Percentiles rank a stretch among this genome's conserved stretches.
Evolutionary conservation across 1,284 basidiomycete genomes (phyloP).

Genomic region (Cryptococcus hybrid): DNA sequence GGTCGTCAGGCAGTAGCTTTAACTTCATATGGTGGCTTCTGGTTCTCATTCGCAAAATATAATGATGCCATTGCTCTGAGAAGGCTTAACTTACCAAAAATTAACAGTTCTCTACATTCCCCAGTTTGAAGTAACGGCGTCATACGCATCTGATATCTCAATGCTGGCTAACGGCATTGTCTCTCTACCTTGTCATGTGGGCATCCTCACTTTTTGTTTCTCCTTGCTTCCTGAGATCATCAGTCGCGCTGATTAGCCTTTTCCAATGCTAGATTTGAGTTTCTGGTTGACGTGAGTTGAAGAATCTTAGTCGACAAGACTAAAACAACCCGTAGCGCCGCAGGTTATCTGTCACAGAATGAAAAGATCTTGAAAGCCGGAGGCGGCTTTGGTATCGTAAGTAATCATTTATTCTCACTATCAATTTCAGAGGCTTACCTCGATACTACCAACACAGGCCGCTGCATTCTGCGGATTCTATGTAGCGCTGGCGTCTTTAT

Average conservation of each 20-base stretch:
- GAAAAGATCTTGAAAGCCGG: background rate
- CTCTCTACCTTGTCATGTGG: slow-evolving; percentile 51
- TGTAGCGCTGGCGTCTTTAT: too few species aligned
- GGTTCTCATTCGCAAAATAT: slow-evolving; percentile 62
- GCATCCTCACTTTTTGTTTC: slow-evolving; percentile 36
- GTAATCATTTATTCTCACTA: background rate
- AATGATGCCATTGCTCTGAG: background rate
- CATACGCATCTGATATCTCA: slow-evolving; percentile 32
- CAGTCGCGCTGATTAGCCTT: slow-evolving; percentile 62
- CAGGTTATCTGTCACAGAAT: background rate
- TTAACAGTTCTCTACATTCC: slow-evolving; percentile 42
- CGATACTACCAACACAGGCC: too few species aligned
- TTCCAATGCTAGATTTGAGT: slow-evolving; percentile 66
- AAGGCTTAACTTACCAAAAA: too few species aligned
- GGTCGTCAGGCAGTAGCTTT: slow-evolving; percentile 60
- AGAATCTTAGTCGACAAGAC: background rate
- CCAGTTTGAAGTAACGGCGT: slow-evolving; percentile 54
- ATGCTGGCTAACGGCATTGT: slow-evolving; percentile 55
- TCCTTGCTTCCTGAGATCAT: slow-evolving; percentile 64
- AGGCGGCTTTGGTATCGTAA: background rate
- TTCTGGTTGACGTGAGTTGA: slow-evolving; percentile 51
- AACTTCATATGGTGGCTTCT: slow-evolving; percentile 77
- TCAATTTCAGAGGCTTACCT: too few species aligned
- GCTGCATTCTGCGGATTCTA: too few species aligned
- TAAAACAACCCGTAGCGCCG: background rate